Conservation (phyloP, 2,329 filamentous ascomycete genomes). For the Fusarium domesticum region DNA sequence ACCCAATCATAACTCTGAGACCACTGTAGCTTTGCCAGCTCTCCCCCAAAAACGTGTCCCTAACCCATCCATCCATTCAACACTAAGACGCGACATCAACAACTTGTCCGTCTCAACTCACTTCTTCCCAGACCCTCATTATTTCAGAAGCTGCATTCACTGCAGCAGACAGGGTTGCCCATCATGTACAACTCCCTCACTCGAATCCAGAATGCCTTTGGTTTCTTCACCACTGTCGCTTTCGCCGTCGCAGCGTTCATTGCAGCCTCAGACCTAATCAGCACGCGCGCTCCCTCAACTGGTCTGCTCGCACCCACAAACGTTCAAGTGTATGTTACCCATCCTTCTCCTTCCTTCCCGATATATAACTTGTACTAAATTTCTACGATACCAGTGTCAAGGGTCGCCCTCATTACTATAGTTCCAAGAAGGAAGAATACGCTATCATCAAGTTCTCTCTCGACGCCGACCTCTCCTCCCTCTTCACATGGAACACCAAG, state of each 20-base stretch:
- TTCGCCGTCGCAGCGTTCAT: slow-evolving; percentile 78
- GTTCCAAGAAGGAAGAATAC: slow-evolving; percentile 88
- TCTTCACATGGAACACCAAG: slow-evolving; percentile 99
- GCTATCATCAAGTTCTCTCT: slow-evolving; percentile 91
- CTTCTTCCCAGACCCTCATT: slow-evolving; percentile 2
- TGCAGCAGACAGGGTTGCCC: slow-evolving; percentile 23
- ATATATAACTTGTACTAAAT: slow-evolving; percentile 8
- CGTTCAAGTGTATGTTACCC: slow-evolving; percentile 71
- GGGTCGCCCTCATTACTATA: slow-evolving; percentile 95
- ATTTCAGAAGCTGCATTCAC: slow-evolving; percentile 15
- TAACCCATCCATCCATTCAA: slow-evolving; percentile 8
- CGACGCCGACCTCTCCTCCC: slow-evolving; percentile 81
- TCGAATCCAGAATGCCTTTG: slow-evolving; percentile 87
- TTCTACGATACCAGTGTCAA: slow-evolving; percentile 59
- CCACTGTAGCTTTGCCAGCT: slow-evolving; percentile 13
- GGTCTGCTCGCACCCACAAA: slow-evolving; percentile 64
- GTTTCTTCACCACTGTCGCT: slow-evolving; percentile 94
- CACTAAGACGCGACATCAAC: slow-evolving; percentile 18
- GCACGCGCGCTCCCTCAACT: slow-evolving; percentile 63
- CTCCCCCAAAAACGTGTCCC: slow-evolving; percentile 24
- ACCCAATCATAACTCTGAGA: slow-evolving; percentile 27
- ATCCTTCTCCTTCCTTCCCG: background rate
- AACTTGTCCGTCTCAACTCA: slow-evolving; percentile 7
- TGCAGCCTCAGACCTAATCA: slow-evolving; percentile 72
- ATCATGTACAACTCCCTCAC: slow-evolving; percentile 85